A percentile compares a stretch with the other conserved stretches of the same genome.
Evolutionary conservation across 768 basidiomycete genomes (phyloP).

Genomic region (Xanthoconium stramineum): DNA sequence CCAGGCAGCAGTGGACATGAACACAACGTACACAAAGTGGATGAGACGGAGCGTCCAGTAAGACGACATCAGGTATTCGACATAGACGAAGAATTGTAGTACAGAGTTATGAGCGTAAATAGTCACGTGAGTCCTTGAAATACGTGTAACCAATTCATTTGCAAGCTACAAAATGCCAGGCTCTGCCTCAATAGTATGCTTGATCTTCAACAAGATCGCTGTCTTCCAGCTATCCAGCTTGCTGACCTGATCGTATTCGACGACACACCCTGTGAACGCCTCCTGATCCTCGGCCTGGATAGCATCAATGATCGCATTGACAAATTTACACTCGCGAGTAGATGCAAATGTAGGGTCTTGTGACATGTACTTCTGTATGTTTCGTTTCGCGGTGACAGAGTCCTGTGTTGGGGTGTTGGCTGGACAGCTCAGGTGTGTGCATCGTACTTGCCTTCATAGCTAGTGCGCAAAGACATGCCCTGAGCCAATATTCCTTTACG

Average conservation of each 20-base stretch:
- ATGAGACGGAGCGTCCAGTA: conserved; percentile 49
- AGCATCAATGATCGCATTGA: conserved; percentile 74
- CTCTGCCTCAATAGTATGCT: conserved; percentile 63
- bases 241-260: conserved; percentile 87
- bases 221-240: conserved; percentile 99
- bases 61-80: conserved; percentile 35
- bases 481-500: conserved; percentile 97
- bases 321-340: conserved; percentile 91
- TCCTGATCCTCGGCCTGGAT: conserved; percentile 69
- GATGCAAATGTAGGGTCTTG: conserved; percentile 83
- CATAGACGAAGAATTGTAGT: conserved; percentile 7
- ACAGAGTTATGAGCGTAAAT: neutral
- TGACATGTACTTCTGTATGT: conserved; percentile 70
- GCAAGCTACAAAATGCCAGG: neutral
- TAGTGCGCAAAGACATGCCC: conserved; percentile 81
- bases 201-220: conserved; percentile 82
- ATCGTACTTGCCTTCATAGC: conserved; percentile 72
- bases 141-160: conserved; percentile 20
- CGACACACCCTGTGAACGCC: conserved; percentile 77
- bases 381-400: conserved; percentile 75
- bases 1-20: conserved; percentile 40
- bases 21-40: conserved; percentile 54
- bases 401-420: conserved; percentile 51
- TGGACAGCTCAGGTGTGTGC: neutral
- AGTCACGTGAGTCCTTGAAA: conserved; percentile 20